phyloP scores from a whole-genome alignment of 257 asterid species.

The Solanum etuberosum region DNA sequence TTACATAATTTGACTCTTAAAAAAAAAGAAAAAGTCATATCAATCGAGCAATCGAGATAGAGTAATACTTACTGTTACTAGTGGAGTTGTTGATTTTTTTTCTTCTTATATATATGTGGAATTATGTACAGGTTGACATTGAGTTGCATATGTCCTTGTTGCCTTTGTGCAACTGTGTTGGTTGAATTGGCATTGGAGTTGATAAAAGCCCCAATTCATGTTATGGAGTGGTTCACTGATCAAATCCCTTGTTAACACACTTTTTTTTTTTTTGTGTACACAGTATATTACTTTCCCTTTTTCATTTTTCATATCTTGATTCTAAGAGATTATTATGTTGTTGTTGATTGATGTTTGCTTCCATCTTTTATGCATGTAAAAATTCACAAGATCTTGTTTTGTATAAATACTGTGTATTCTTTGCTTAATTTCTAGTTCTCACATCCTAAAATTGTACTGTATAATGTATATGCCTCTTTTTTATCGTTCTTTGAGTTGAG shows the following conservation, averaged over 20 bases:
- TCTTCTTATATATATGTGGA: background rate
- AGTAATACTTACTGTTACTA: too few relatives aligned
- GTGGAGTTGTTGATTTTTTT: background rate
- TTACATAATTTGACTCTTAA: background rate
- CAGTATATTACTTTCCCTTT: background rate
- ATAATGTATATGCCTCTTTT: background rate
- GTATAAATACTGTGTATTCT: background rate
- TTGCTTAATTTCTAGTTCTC: background rate
- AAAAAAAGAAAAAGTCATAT: background rate
- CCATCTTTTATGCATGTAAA: background rate
- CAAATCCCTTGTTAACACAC: slow-evolving; percentile 40
- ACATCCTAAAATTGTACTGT: background rate
- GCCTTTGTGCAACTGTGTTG: slow-evolving; percentile 45
- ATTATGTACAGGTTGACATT: slow-evolving; percentile 21
- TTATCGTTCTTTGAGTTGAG: too few relatives aligned
- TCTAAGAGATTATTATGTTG: background rate
- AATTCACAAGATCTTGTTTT: background rate
- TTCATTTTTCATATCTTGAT: background rate
- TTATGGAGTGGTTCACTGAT: slow-evolving; percentile 48
- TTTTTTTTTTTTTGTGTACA: background rate
- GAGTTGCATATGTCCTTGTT: slow-evolving; percentile 58
- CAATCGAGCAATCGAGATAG: background rate
- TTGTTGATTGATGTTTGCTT: background rate
- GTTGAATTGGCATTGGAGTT: slow-evolving; percentile 48
- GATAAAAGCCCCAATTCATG: slow-evolving; percentile 59